A percentile compares a stretch with the other conserved stretches of the same genome.
These are phyloP conservation scores for Thuja plicata DNA, from an alignment of 83 land plant species.

Conservation along the genomic window DNA sequence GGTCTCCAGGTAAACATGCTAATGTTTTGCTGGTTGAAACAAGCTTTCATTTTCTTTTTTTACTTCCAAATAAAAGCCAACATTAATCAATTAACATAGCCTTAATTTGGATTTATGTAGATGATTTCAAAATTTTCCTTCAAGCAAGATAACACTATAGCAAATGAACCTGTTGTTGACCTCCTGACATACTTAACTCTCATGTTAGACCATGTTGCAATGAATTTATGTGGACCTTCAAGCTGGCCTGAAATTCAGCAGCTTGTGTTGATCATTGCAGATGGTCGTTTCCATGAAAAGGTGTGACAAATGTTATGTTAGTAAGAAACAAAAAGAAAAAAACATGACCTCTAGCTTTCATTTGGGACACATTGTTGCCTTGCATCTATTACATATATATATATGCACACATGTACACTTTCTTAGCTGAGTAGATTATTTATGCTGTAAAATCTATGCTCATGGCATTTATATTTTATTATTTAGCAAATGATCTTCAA, in stretches of 20 bases:
- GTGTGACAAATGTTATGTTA: constrained; percentile 21
- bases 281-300: constrained; percentile 96
- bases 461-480: not conserved
- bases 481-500: not conserved
- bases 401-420: too few species aligned
- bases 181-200: constrained; percentile 74
- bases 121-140: constrained; percentile 93
- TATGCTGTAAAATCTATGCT: not conserved
- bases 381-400: too few species aligned
- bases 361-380: too few species aligned
- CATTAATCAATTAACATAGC: not conserved
- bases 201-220: constrained; percentile 68
- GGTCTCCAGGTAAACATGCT: constrained; percentile 59
- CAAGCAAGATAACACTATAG: constrained; percentile 90
- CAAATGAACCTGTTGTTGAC: constrained; percentile 90
- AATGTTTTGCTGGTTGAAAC: not conserved
- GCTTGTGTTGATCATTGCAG: constrained; percentile 90
- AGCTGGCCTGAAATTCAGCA: constrained; percentile 83
- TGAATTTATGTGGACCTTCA: constrained; percentile 70
- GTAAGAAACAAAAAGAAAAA: not conserved
- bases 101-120: constrained; percentile 26
- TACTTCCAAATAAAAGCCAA: not conserved
- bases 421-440: not conserved
- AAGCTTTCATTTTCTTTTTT: not conserved
- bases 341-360: not conserved